Conservation (phyloP, 2,329 filamentous ascomycete species). For the Exophiala sp. region DNA sequence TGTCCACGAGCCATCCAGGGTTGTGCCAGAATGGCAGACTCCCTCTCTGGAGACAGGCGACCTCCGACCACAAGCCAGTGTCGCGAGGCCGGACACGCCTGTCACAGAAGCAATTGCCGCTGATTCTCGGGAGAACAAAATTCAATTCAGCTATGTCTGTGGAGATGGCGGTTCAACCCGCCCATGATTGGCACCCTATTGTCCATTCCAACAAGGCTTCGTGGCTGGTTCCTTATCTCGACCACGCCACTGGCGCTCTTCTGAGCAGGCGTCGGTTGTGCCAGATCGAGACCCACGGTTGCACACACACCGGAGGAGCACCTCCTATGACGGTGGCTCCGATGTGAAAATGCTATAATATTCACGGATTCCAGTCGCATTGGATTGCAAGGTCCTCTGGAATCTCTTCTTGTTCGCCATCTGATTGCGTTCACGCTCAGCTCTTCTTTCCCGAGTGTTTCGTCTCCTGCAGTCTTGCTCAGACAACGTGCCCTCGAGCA, state of each 20-base stretch:
- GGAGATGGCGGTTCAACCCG: not conserved
- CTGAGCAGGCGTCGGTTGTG: not conserved
- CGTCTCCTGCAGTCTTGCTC: not conserved
- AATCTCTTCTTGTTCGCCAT: not conserved
- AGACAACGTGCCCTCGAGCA: not conserved
- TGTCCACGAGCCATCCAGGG: too few relatives aligned
- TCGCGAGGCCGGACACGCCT: too few relatives aligned
- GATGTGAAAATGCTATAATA: not conserved
- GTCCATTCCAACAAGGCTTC: not conserved
- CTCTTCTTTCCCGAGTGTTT: not conserved
- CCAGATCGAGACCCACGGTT: not conserved
- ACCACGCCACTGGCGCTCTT: not conserved
- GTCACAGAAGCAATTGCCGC: not conserved
- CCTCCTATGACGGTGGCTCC: not conserved
- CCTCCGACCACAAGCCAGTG: not conserved
- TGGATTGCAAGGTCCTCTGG: not conserved
- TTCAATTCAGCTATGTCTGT: not conserved
- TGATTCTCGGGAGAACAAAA: not conserved
- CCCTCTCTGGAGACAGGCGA: not conserved
- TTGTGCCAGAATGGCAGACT: not conserved
- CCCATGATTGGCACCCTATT: not conserved
- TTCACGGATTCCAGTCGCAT: not conserved
- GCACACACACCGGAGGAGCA: not conserved
- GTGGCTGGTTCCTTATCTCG: slow-evolving; percentile 1
- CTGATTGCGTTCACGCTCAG: not conserved